Evolutionary conservation across 768 basidiomycete species (phyloP).

Genomic region (Rhodosporidiobolus sp.): DNA sequence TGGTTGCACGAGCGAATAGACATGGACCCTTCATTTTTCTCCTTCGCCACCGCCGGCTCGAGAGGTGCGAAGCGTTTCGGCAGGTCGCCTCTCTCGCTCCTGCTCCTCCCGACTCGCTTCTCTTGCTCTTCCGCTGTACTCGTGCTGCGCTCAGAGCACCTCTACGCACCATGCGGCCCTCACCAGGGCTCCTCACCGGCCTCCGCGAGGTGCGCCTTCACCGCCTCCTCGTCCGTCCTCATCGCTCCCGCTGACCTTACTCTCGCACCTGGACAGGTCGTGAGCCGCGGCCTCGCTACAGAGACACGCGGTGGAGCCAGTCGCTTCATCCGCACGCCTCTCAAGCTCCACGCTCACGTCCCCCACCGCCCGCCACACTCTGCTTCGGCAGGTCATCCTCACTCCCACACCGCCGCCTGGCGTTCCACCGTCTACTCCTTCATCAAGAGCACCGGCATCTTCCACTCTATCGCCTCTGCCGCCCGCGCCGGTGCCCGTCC

Average conservation of each 20-base stretch:
- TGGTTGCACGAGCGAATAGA: too few species aligned
- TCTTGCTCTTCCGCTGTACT: neutral
- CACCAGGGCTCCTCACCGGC: neutral
- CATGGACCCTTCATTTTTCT: neutral
- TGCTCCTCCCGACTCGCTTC: neutral
- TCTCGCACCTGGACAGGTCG: neutral
- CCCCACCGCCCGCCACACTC: neutral
- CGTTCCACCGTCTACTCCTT: neutral
- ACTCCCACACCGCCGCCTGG: conserved; percentile 4
- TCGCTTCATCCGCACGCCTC: conserved; percentile 1
- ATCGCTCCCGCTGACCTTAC: neutral
- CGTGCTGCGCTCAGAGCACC: too few species aligned
- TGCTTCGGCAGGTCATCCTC: neutral
- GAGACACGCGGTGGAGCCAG: conserved; percentile 13
- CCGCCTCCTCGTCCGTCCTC: neutral
- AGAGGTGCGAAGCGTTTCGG: too few species aligned
- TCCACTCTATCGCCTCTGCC: conserved; percentile 11
- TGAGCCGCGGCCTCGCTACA: conserved; percentile 5
- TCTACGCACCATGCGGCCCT: neutral
- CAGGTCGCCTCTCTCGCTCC: too few species aligned
- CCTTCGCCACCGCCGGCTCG: neutral
- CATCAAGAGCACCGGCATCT: conserved; percentile 18
- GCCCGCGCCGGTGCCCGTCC: neutral
- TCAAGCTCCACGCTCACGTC: conserved; percentile 13
- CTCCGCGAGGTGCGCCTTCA: neutral